Evolutionary conservation across 2,329 filamentous ascomycete genomes (phyloP).

Genomic region (Tolypocladium tundrense): DNA sequence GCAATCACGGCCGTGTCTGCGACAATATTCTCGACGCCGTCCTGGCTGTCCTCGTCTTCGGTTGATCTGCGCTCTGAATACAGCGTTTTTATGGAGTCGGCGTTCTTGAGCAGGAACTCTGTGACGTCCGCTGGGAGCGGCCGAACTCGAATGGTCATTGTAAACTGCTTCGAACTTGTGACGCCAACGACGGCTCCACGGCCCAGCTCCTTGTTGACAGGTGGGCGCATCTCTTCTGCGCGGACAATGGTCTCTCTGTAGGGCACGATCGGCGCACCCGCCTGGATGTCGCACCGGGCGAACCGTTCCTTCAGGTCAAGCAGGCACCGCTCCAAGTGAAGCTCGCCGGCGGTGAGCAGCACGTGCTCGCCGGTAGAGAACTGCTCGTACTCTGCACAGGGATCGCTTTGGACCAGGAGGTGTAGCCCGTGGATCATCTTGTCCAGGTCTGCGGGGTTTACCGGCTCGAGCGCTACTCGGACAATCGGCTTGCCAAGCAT

Average conservation of each 20-base stretch:
- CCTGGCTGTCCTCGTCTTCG: conserved; percentile 20
- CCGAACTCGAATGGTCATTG: conserved; percentile 62
- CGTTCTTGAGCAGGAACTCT: conserved; percentile 75
- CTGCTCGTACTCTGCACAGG: conserved; percentile 91
- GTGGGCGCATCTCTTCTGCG: conserved; percentile 84
- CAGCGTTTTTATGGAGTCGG: conserved; percentile 65
- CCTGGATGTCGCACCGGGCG: conserved; percentile 88
- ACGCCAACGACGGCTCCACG: conserved; percentile 66
- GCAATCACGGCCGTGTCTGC: conserved; percentile 49
- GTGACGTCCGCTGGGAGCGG: conserved; percentile 72
- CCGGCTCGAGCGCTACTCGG: conserved; percentile 87
- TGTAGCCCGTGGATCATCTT: conserved; percentile 89
- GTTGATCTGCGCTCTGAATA: conserved; percentile 56
- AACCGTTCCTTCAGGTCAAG: conserved; percentile 91
- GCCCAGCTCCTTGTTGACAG: conserved; percentile 75
- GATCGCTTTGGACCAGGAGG: conserved; percentile 86
- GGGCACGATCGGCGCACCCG: conserved; percentile 87
- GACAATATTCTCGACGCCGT: conserved; percentile 26
- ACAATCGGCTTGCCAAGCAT: conserved; percentile 85
- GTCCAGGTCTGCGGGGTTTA: conserved; percentile 79
- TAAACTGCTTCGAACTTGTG: conserved; percentile 80
- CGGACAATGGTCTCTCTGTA: conserved; percentile 88
- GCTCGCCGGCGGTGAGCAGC: conserved; percentile 81
- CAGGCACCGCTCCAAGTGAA: conserved; percentile 87
- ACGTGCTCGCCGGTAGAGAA: conserved; percentile 92